A percentile compares a stretch with the other conserved stretches of the same genome.
Evolutionary conservation across 2,329 filamentous ascomycete species (phyloP).

Genomic region (Scytalidium lignicola): DNA sequence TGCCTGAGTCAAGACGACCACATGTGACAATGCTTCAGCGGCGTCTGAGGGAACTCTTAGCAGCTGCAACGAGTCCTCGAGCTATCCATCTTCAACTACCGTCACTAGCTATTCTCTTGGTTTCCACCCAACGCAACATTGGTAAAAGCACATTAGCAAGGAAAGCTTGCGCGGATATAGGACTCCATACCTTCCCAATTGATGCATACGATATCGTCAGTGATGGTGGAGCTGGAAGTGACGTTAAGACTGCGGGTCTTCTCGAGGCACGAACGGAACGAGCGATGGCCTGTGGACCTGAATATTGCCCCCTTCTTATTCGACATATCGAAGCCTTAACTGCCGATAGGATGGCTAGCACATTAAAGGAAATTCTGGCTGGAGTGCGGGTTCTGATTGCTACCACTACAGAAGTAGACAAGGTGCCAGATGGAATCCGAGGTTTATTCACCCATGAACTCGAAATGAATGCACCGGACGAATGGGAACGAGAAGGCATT

Average conservation of each 20-base stretch:
- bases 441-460: slow-evolving; percentile 94
- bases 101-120: slow-evolving; percentile 79
- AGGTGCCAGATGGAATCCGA: slow-evolving; percentile 83
- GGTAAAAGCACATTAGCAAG: slow-evolving; percentile 79
- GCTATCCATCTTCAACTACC: slow-evolving; percentile 85
- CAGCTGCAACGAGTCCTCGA: slow-evolving; percentile 80
- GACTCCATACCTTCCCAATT: slow-evolving; percentile 81
- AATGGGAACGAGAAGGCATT: slow-evolving; percentile 85
- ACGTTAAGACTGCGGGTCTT: slow-evolving; percentile 91
- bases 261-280: slow-evolving; percentile 82
- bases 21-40: slow-evolving; percentile 59
- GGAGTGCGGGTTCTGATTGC: slow-evolving; percentile 80
- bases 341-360: slow-evolving; percentile 82
- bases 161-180: slow-evolving; percentile 79
- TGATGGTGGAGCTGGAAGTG: slow-evolving; percentile 82
- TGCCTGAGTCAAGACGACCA: slow-evolving; percentile 39
- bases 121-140: slow-evolving; percentile 88
- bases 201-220: slow-evolving; percentile 92
- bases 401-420: slow-evolving; percentile 92
- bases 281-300: slow-evolving; percentile 80
- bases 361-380: slow-evolving; percentile 77
- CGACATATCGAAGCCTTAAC: slow-evolving; percentile 87
- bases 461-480: slow-evolving; percentile 88
- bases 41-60: slow-evolving; percentile 76
- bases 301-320: slow-evolving; percentile 79